These are phyloP conservation scores for Globisporangium radiosum DNA, from an alignment of 352 stramenopile genomes.

Conservation along the genomic window DNA sequence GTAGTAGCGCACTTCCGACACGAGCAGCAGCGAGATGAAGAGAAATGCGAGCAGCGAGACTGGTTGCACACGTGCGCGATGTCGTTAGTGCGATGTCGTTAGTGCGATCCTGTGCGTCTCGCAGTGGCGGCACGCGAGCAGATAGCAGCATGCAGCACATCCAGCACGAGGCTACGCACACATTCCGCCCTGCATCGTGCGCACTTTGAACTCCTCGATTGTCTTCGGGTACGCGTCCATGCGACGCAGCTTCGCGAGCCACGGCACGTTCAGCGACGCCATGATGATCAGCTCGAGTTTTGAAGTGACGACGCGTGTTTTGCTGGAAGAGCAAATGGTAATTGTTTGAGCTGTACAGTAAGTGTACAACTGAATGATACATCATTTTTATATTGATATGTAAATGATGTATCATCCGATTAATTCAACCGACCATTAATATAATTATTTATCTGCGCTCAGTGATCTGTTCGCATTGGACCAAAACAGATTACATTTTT, in stretches of 20 bases:
- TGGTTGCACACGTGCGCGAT: conserved; percentile 9
- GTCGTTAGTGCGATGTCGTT: too few species aligned
- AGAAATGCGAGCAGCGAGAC: conserved; percentile 69
- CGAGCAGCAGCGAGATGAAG: conserved; percentile 56
- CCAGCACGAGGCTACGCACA: conserved; percentile 28
- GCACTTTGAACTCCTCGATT: conserved; percentile 87
- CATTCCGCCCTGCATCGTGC: conserved; percentile 73
- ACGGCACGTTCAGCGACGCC: conserved; percentile 3
- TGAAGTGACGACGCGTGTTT: neutral
- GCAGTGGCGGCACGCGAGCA: neutral
- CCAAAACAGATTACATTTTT: too few species aligned
- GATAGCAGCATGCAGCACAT: neutral
- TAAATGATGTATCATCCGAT: too few species aligned
- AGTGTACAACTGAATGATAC: too few species aligned
- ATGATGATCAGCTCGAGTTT: neutral
- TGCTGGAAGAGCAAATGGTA: neutral
- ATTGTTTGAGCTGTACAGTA: neutral
- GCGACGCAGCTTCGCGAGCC: conserved; percentile 24
- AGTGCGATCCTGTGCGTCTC: neutral
- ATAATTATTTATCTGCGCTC: too few species aligned
- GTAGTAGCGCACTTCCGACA: conserved; percentile 78
- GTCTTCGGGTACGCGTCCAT: conserved; percentile 85
- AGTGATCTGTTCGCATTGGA: too few species aligned
- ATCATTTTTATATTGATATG: too few species aligned
- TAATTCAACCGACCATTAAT: too few species aligned